Evolutionary conservation across 345 rosid species (phyloP).

Genomic region (Eutrema heterophyllum): DNA sequence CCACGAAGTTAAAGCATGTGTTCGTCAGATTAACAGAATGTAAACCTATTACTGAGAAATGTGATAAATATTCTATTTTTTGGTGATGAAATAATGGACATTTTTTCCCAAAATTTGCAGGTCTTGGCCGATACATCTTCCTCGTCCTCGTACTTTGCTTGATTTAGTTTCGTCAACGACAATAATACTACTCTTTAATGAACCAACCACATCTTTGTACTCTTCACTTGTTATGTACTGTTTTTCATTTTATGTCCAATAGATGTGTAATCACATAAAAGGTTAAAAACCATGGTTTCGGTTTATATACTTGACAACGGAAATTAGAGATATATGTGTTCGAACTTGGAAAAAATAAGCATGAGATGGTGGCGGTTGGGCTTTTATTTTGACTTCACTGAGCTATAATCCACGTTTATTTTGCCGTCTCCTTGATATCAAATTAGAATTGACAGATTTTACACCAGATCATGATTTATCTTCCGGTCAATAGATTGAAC

Average conservation of each 20-base stretch:
- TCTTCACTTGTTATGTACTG: not conserved
- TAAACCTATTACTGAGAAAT: not conserved
- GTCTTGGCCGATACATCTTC: slow-evolving; percentile 94
- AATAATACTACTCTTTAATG: not conserved
- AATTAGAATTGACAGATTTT: not conserved
- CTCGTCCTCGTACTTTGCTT: slow-evolving; percentile 92
- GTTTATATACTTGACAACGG: not conserved
- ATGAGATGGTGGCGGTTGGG: not conserved
- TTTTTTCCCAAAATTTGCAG: slow-evolving; percentile 43
- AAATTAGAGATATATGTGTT: not conserved
- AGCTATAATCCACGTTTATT: not conserved
- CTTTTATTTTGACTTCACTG: not conserved
- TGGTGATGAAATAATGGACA: not conserved
- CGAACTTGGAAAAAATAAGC: not conserved
- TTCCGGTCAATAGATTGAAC: not conserved
- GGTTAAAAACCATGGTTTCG: not conserved
- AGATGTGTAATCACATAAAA: slow-evolving; percentile 1
- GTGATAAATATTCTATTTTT: not conserved
- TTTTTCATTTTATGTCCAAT: not conserved
- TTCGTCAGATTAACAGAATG: not conserved
- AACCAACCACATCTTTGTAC: not conserved
- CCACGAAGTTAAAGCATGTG: not conserved
- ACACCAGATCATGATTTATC: not conserved
- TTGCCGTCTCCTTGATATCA: not conserved
- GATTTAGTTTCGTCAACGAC: slow-evolving; percentile 28